phyloP scores from a whole-genome alignment of 2,329 filamentous ascomycete genomes.

The Camptophora hylomeconis region DNA sequence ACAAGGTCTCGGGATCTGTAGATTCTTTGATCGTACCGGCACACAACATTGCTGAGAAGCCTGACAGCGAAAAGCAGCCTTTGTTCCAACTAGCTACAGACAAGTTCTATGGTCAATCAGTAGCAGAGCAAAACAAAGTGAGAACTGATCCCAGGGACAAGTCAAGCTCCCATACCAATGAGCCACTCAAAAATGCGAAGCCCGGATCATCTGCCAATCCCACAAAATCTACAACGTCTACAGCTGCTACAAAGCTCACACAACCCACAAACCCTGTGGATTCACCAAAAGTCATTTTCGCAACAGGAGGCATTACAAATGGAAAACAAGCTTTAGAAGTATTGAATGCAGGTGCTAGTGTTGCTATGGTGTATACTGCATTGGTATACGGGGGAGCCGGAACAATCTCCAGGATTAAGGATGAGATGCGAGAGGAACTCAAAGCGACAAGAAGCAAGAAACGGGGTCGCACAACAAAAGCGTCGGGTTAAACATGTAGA shows the following conservation, averaged over 20 bases:
- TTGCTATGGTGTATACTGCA: conserved; percentile 84
- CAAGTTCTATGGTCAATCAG: conserved; percentile 8
- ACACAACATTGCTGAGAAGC: conserved; percentile 4
- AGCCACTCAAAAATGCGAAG: conserved; percentile 1
- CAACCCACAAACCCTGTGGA: conserved; percentile 7
- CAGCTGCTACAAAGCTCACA: conserved; percentile 9
- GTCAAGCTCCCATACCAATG: background rate
- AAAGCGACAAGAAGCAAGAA: conserved; percentile 7
- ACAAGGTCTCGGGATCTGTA: conserved; percentile 7
- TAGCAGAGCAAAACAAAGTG: conserved; percentile 6
- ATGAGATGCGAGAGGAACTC: conserved; percentile 31
- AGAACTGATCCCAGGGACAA: conserved; percentile 2
- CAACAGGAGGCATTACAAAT: conserved; percentile 82
- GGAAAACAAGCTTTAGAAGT: conserved; percentile 72
- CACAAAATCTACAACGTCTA: conserved; percentile 7
- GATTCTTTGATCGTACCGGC: conserved; percentile 9
- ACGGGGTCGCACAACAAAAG: too few relatives aligned
- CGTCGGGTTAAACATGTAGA: too few relatives aligned
- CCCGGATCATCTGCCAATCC: conserved; percentile 1
- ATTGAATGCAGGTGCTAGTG: conserved; percentile 76
- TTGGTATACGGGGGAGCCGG: conserved; percentile 50
- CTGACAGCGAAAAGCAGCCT: conserved; percentile 10
- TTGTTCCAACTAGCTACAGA: conserved; percentile 9
- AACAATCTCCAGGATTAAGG: conserved; percentile 42
- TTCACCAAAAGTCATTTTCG: conserved; percentile 67